Evolutionary conservation across 441 rosid genomes (phyloP).

Genomic region (Erodium trifolium): DNA sequence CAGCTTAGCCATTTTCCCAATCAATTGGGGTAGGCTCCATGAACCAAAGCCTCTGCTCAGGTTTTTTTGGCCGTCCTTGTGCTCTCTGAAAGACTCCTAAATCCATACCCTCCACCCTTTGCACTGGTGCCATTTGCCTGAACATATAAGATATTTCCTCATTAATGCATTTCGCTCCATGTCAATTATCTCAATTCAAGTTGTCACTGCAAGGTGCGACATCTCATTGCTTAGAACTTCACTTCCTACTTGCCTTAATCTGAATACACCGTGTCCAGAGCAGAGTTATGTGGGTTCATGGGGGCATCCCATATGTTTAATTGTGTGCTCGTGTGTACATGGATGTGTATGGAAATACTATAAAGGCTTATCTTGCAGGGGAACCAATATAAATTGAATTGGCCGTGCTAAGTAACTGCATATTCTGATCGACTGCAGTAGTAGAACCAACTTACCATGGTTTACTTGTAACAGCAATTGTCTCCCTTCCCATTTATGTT

Average conservation of each 20-base stretch:
- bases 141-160: not conserved
- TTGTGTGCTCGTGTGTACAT: constrained; percentile 5
- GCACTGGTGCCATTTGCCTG: too few species aligned
- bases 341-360: not conserved
- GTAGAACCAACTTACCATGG: constrained; percentile 6
- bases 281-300: not conserved
- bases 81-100: too few species aligned
- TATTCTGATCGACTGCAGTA: not conserved
- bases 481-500: not conserved
- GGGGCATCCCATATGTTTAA: not conserved
- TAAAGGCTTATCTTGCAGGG: not conserved
- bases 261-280: not conserved
- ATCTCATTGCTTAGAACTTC: not conserved
- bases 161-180: not conserved
- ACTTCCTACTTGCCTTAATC: not conserved
- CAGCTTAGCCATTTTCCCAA: too few species aligned
- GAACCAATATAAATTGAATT: constrained; percentile 1
- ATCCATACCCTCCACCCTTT: too few species aligned
- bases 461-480: not conserved
- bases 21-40: too few species aligned
- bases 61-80: too few species aligned
- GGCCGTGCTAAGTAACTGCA: not conserved
- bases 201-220: not conserved
- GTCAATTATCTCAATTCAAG: not conserved
- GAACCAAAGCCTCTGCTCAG: too few species aligned